Percentiles rank a stretch among this genome's conserved stretches.
Conservation (phyloP, 2,329 filamentous ascomycete species). For the Leptoxyphium fumago region DNA sequence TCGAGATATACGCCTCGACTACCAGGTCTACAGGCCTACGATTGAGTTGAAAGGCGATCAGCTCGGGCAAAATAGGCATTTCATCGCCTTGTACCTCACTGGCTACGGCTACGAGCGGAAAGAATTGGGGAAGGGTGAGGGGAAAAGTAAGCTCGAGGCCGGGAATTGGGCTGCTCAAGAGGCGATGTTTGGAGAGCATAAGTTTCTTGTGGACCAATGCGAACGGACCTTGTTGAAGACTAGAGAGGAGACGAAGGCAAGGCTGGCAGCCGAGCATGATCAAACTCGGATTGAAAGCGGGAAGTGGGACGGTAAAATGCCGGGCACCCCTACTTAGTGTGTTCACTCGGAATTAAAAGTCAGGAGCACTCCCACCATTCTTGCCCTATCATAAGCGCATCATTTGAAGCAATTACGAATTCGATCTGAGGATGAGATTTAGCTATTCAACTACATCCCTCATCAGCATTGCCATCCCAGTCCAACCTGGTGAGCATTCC, state of each 20-base stretch:
- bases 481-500: too few species aligned
- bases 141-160: conserved; percentile 53
- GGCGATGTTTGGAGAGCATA: conserved; percentile 38
- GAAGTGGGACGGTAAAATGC: not conserved
- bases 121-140: conserved; percentile 48
- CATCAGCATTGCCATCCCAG: too few species aligned
- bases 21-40: conserved; percentile 37
- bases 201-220: conserved; percentile 15
- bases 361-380: too few species aligned
- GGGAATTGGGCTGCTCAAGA: conserved; percentile 49
- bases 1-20: conserved; percentile 23
- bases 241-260: conserved; percentile 5
- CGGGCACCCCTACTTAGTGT: too few species aligned
- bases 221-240: conserved; percentile 3
- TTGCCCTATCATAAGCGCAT: too few species aligned
- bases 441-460: too few species aligned
- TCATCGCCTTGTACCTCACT: conserved; percentile 48
- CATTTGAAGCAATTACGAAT: too few species aligned
- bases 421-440: too few species aligned
- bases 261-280: not conserved
- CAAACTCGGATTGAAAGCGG: not conserved
- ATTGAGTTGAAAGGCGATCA: conserved; percentile 43
- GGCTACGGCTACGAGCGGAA: conserved; percentile 53
- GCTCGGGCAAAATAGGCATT: conserved; percentile 34
- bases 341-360: too few species aligned